A percentile compares a stretch with the other conserved stretches of the same genome.
Evolutionary conservation across 2,329 filamentous ascomycete species (phyloP).

Genomic region (Penicillium thymicola): DNA sequence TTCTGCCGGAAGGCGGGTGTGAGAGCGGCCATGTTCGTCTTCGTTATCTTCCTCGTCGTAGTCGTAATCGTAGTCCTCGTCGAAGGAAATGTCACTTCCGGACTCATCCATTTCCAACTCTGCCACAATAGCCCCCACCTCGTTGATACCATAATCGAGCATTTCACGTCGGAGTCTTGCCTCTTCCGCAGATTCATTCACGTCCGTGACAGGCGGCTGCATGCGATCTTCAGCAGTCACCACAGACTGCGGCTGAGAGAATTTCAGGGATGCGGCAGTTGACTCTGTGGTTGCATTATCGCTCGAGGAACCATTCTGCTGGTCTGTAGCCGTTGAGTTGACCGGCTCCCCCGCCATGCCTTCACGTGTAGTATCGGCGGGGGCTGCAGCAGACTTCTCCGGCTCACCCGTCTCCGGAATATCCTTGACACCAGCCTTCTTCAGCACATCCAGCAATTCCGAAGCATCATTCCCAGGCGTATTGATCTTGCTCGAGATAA

Average conservation of each 20-base stretch:
- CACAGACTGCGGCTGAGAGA: slow-evolving; percentile 20
- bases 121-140: slow-evolving; percentile 88
- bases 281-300: background rate
- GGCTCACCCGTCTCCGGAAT: slow-evolving; percentile 28
- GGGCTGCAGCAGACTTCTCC: slow-evolving; percentile 14
- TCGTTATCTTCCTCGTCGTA: slow-evolving; percentile 61
- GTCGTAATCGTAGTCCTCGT: slow-evolving; percentile 53
- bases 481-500: slow-evolving; percentile 65
- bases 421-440: slow-evolving; percentile 69
- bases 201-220: slow-evolving; percentile 58
- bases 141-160: slow-evolving; percentile 82
- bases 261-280: slow-evolving; percentile 9
- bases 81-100: slow-evolving; percentile 48
- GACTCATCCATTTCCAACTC: slow-evolving; percentile 80
- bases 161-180: slow-evolving; percentile 79
- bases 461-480: slow-evolving; percentile 66
- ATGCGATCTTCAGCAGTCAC: slow-evolving; percentile 21
- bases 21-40: slow-evolving; percentile 72
- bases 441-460: slow-evolving; percentile 67
- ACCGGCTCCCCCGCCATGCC: background rate
- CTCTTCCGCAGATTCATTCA: slow-evolving; percentile 76
- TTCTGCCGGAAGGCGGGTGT: slow-evolving; percentile 65
- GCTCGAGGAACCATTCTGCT: background rate
- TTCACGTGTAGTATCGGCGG: background rate
- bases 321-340: background rate